Conservation (phyloP, 192 early-diverging fungal species). For the Mortierella alpina region DNA sequence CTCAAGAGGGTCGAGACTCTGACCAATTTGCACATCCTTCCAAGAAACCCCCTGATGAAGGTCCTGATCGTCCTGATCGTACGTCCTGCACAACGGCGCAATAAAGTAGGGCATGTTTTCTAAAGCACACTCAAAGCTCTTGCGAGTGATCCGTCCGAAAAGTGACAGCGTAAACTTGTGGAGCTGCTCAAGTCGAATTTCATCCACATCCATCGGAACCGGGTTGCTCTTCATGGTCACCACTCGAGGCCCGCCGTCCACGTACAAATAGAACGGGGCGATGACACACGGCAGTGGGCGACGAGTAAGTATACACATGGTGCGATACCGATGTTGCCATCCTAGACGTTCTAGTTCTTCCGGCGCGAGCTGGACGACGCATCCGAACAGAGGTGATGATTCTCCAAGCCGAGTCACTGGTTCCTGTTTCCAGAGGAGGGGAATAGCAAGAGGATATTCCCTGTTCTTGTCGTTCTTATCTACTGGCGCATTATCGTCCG, state of each 20-base stretch:
- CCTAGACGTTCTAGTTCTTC: constrained; percentile 31
- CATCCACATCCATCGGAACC: constrained; percentile 23
- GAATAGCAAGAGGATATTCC: constrained; percentile 30
- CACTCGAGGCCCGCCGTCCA: constrained; percentile 25
- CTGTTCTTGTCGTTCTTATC: constrained; percentile 31
- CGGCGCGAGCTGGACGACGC: constrained; percentile 42
- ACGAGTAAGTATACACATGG: constrained; percentile 58
- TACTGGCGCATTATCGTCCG: not conserved
- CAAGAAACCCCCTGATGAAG: constrained; percentile 57
- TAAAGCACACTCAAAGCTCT: constrained; percentile 60
- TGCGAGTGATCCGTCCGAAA: constrained; percentile 58
- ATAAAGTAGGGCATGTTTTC: constrained; percentile 66
- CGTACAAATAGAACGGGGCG: constrained; percentile 43
- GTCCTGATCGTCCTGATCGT: constrained; percentile 39
- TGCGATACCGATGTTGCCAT: constrained; percentile 43
- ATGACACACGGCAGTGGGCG: constrained; percentile 47
- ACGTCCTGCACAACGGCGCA: constrained; percentile 57
- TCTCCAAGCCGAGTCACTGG: not conserved
- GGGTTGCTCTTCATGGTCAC: constrained; percentile 27
- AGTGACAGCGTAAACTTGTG: constrained; percentile 66
- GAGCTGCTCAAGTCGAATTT: constrained; percentile 54
- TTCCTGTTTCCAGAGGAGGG: constrained; percentile 52
- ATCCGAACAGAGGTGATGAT: constrained; percentile 29
- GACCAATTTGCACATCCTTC: constrained; percentile 53
- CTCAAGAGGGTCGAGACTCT: constrained; percentile 1